phyloP scores from a whole-genome alignment of 345 rosid genomes.

The Turnera subulata region DNA sequence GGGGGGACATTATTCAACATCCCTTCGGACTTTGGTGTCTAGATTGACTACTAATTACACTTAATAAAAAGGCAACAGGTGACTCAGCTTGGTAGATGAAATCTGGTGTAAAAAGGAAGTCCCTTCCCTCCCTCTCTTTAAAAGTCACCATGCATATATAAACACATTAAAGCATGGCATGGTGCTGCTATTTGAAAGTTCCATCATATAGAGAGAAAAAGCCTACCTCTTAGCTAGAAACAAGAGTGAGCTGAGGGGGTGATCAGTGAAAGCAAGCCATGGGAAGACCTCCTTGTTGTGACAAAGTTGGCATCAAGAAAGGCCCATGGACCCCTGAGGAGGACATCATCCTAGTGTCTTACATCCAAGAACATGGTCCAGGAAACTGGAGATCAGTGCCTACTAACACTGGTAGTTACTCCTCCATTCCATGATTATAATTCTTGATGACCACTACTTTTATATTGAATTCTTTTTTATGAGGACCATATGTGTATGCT shows the following conservation, averaged over 20 bases:
- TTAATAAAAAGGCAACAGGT: neutral
- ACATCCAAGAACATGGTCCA: constrained; percentile 92
- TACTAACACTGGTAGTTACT: constrained; percentile 65
- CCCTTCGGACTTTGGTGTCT: neutral
- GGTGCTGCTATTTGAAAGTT: constrained; percentile 9
- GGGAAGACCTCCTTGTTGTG: constrained; percentile 97
- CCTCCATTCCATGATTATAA: neutral
- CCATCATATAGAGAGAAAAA: neutral
- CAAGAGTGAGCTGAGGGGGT: neutral
- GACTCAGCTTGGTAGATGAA: constrained; percentile 9
- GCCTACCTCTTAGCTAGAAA: too few species aligned
- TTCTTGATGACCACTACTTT: neutral
- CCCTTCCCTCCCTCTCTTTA: neutral
- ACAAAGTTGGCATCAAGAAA: constrained; percentile 85
- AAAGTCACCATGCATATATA: neutral
- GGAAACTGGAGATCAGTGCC: constrained; percentile 99
- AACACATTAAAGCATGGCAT: neutral
- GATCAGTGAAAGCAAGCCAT: constrained; percentile 24
- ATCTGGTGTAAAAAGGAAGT: constrained; percentile 4
- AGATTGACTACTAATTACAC: neutral
- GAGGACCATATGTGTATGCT: too few species aligned
- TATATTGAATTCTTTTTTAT: neutral
- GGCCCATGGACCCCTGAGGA: constrained; percentile 99
- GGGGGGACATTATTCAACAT: neutral
- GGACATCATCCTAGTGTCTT: constrained; percentile 88